Evolutionary conservation across 805 yeast genomes (phyloP), one percentile per base, ranked within the genome.

Genomic region (Kodamaea leandrae): DNA sequence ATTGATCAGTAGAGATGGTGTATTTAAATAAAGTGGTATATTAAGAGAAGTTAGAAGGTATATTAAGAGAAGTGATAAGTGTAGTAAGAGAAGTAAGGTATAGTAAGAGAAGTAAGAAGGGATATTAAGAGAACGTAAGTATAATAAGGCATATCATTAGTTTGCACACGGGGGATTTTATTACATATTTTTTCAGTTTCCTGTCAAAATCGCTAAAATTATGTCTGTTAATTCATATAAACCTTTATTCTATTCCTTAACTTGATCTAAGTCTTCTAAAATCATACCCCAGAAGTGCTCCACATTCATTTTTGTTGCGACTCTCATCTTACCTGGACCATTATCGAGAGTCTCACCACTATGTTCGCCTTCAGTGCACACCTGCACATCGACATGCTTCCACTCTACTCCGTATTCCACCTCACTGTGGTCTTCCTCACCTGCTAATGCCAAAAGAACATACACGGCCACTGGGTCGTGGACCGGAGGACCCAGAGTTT

Each of bases 401-500:
- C 52, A 63, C 39, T 55, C 50, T 41, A 57, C 63, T 18, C 49
- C 55, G 42, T 55, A 54, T 2, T 40, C 41, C 24, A 27, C 18
- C n/a, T n/a, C 30, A 4, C n/a, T 32, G 18, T 7, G 43, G 1
- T 46, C 51, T 19, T 50, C 55, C 4, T 47, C 43, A 9, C 54
- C 54, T 37, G 66, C 58, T 37, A 77, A 57, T 15, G 77, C 76
- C 38, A 86, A 58, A 26, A 86, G 52, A 0, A 78, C 79, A 39
- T 75, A 76, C 8, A 84, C 65, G 1, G 95, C 85, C 38, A 85
- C 64, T 1, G 93, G 91, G 58, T 86, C 96, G 60, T 87, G 95
- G 1, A 86, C 71, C 1, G 89, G 87, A 4, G 93, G 89, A 0
- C 93, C 91, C 4, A 55, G 45, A 18, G 47, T 45, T 15, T 19